Conservation (phyloP, 345 rosid genomes). For the Populus pruinosa region DNA sequence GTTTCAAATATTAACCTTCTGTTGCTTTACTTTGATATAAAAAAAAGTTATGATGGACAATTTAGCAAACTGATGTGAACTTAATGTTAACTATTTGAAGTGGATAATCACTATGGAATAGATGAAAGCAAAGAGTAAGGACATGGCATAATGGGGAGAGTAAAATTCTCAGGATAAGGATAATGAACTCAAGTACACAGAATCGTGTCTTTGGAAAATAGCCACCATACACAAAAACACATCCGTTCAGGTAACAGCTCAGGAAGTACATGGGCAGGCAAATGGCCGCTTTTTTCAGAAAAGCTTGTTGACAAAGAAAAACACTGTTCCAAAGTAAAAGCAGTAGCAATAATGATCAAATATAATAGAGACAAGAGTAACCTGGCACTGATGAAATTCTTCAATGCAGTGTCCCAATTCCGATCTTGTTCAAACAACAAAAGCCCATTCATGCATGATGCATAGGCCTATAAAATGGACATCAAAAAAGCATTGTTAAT, state of each 20-base stretch:
- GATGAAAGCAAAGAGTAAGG: neutral
- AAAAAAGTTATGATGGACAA: neutral
- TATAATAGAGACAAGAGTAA: constrained; percentile 20
- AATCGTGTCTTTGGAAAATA: neutral
- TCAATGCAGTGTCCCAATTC: constrained; percentile 89
- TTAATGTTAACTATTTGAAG: neutral
- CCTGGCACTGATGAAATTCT: constrained; percentile 93
- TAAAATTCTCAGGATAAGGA: neutral
- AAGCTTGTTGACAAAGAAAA: neutral
- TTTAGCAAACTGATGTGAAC: neutral
- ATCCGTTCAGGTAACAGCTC: neutral
- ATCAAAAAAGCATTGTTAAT: neutral
- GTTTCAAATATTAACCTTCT: neutral
- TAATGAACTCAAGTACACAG: neutral
- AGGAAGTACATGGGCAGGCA: neutral
- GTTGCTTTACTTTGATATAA: neutral
- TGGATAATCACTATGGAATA: neutral
- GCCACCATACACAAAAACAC: neutral
- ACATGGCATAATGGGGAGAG: neutral
- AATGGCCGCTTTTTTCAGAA: neutral
- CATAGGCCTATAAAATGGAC: constrained; percentile 69
- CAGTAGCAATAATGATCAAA: neutral
- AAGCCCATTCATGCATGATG: constrained; percentile 94
- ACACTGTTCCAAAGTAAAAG: neutral
- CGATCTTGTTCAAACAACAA: constrained; percentile 93